These are phyloP conservation scores for Cladosporium sp. DNA, from an alignment of 2,329 filamentous ascomycete species.

Conservation along the genomic window DNA sequence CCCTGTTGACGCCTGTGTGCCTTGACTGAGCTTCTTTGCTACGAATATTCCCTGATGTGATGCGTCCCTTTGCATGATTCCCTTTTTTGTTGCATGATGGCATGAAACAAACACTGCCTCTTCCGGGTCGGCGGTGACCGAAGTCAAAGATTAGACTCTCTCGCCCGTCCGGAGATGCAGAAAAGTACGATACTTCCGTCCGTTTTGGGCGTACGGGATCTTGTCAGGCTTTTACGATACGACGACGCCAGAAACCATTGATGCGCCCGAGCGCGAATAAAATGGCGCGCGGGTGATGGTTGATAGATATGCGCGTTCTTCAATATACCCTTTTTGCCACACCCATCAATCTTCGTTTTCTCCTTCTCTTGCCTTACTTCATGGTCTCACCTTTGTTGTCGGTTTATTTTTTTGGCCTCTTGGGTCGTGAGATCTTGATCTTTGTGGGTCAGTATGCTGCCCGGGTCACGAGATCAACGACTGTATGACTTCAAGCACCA, in stretches of 20 bases:
- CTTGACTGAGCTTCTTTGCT: constrained; percentile 8
- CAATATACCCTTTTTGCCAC: constrained; percentile 19
- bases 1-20: constrained; percentile 13
- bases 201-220: neutral
- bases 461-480: too few relatives aligned
- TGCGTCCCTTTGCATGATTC: constrained; percentile 19
- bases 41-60: constrained; percentile 18
- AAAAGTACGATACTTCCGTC: neutral
- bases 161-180: neutral
- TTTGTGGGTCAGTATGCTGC: neutral
- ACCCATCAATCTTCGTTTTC: neutral
- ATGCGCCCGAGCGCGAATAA: neutral
- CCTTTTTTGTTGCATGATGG: constrained; percentile 19
- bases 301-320: constrained; percentile 19
- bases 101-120: constrained; percentile 14
- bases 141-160: neutral
- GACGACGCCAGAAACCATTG: constrained; percentile 5
- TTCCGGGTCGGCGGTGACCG: neutral
- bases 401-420: neutral
- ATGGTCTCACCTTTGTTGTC: neutral
- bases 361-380: neutral
- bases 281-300: constrained; percentile 15
- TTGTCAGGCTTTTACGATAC: constrained; percentile 14
- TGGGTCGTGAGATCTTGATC: neutral
- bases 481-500: too few relatives aligned